A percentile compares a stretch with the other conserved stretches of the same genome.
phyloP scores from a whole-genome alignment of 2,329 filamentous ascomycete species.

The Didymella segeticola region DNA sequence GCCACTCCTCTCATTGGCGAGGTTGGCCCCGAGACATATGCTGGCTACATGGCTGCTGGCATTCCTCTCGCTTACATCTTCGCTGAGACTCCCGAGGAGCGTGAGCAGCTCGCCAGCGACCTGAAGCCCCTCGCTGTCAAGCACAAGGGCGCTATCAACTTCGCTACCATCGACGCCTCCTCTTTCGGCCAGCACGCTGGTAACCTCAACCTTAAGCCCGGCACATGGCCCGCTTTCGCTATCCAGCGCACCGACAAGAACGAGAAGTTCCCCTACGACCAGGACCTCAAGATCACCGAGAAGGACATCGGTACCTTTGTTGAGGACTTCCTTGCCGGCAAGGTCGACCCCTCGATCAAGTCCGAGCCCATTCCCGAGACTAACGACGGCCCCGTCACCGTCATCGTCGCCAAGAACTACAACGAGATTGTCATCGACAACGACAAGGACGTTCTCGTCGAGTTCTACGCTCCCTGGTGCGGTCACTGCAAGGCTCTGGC shows the following conservation, averaged over 20 bases:
- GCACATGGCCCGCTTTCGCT: conserved; percentile 96
- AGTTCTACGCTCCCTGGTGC: conserved; percentile 95
- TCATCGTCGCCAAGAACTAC: conserved; percentile 94
- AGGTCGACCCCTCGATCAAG: conserved; percentile 96
- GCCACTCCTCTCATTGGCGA: conserved; percentile 92
- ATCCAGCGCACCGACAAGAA: conserved; percentile 97
- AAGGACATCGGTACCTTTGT: conserved; percentile 82
- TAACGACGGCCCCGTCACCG: conserved; percentile 85
- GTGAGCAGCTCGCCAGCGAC: conserved; percentile 74
- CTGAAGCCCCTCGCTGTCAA: conserved; percentile 89
- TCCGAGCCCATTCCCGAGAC: conserved; percentile 95
- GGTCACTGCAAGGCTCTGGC: conserved; percentile 74
- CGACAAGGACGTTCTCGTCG: conserved; percentile 93
- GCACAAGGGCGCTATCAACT: conserved; percentile 94
- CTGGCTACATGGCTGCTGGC: conserved; percentile 89
- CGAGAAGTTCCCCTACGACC: conserved; percentile 94
- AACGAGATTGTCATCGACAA: conserved; percentile 89
- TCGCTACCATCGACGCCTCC: conserved; percentile 96
- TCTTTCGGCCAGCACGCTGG: conserved; percentile 91
- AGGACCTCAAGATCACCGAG: conserved; percentile 77
- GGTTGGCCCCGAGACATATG: conserved; percentile 96
- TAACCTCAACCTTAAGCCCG: conserved; percentile 96
- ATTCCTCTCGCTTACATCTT: conserved; percentile 98
- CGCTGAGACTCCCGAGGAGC: conserved; percentile 89
- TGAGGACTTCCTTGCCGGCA: conserved; percentile 82